A percentile compares a stretch with the other conserved stretches of the same genome.
phyloP scores from a whole-genome alignment of 2,329 filamentous ascomycete species.

The Trichoderma cornu-damae region DNA sequence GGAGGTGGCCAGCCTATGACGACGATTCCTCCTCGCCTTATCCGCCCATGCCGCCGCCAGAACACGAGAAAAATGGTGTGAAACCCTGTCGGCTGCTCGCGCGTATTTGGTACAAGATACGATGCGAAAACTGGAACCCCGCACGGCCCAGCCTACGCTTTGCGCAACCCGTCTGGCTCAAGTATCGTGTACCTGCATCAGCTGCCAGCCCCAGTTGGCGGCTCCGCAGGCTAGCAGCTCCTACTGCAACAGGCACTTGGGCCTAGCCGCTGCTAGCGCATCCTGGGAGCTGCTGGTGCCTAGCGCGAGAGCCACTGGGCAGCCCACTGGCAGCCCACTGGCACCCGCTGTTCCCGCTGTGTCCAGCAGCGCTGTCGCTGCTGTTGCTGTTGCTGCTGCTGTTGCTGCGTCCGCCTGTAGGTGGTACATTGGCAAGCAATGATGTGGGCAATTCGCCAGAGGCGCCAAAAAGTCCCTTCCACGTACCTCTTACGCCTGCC shows the following conservation, averaged over 20 bases:
- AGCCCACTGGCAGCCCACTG: conserved; percentile 14
- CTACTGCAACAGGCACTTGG: background rate
- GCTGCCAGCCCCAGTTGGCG: conserved; percentile 1
- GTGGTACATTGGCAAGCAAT: background rate
- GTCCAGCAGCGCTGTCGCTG: background rate
- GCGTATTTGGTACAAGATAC: conserved; percentile 17
- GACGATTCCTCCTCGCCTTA: conserved; percentile 12
- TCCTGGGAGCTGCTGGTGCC: background rate
- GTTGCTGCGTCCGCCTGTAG: background rate
- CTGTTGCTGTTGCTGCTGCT: background rate
- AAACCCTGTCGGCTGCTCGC: background rate
- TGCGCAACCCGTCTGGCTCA: background rate
- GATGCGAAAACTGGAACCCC: conserved; percentile 2
- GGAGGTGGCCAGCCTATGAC: background rate
- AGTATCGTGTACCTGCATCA: conserved; percentile 14
- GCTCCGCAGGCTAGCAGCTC: conserved; percentile 5
- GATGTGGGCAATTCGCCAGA: background rate
- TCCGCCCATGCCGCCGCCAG: conserved; percentile 9
- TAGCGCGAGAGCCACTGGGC: conserved; percentile 6
- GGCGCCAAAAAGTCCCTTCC: background rate
- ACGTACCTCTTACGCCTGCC: background rate
- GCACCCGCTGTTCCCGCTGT: conserved; percentile 13
- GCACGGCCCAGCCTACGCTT: background rate
- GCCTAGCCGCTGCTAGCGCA: background rate
- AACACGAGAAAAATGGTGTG: conserved; percentile 16